phyloP scores from a whole-genome alignment of 345 rosid species.

The Ceriops zippeliana region DNA sequence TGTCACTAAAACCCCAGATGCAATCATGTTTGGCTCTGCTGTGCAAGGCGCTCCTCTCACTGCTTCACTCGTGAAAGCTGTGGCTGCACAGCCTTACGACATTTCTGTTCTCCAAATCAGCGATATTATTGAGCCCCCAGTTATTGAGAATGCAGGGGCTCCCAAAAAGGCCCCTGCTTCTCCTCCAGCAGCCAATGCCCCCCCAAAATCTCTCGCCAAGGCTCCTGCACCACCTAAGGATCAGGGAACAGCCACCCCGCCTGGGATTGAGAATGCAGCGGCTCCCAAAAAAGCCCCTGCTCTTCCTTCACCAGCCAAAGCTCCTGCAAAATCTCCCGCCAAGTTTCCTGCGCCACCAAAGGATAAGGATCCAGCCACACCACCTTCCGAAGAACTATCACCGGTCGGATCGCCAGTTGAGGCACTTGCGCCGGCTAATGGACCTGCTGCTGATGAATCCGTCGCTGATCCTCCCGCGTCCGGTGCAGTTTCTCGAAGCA shows the following conservation, averaged over 20 bases:
- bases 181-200: conserved; percentile 13
- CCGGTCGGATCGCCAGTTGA: conserved; percentile 9
- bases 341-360: conserved; percentile 33
- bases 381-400: not conserved
- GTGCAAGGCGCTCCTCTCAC: conserved; percentile 37
- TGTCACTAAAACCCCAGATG: conserved; percentile 28
- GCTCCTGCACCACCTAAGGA: conserved; percentile 16
- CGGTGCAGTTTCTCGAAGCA: not conserved
- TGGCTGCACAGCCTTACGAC: conserved; percentile 56
- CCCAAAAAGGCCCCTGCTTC: conserved; percentile 40
- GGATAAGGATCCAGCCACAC: not conserved
- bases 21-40: conserved; percentile 55
- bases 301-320: conserved; percentile 10
- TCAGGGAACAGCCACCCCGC: not conserved
- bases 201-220: conserved; percentile 26
- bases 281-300: conserved; percentile 38
- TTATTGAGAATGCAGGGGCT: conserved; percentile 38
- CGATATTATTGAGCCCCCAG: conserved; percentile 53
- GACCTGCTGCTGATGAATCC: conserved; percentile 21
- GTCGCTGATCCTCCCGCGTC: not conserved
- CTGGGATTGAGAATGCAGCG: conserved; percentile 45
- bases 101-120: conserved; percentile 64
- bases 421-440: conserved; percentile 21
- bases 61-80: conserved; percentile 36
- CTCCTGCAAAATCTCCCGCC: conserved; percentile 8